Base-by-base conservation (phyloP, 345 rosid species). In the Capsella bursapastoris region DNA sequence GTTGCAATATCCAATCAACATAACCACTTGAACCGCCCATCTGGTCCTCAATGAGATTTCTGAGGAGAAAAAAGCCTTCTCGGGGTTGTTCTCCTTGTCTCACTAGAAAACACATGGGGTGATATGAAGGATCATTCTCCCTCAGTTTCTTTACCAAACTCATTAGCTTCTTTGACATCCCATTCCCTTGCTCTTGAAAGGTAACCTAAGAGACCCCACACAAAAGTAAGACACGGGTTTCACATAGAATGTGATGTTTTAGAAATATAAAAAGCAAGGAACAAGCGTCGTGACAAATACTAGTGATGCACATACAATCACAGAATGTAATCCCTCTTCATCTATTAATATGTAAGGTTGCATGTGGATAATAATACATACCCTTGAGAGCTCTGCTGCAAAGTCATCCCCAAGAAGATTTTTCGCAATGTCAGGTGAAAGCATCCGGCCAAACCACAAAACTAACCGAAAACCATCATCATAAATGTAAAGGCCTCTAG, bases 41-140 rank as follows among this genome's bases (percentile, higher is more conserved):
- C 83, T 82, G 96, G 78, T 92, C 97, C 81, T 96, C 99, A 22
- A 88, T 75, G 63, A 96, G 93, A 82, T 89, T 87, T 47, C 86
- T 72, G 51, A 90, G 96, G 27, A 96, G 87, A 77, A 90, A 82
- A 70, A 82, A 83, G 37, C 95, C 99, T 85, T 96, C 98, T 77
- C 97, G 86, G 35, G 98, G 98, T 79, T 96, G 99, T 66, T 96
- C 98, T 68, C 99, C 98, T 87, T 96, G 98, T 56, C 99, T 88
- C 14, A 92, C 93, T 51, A 92, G 93, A 70, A 83, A 79, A 62
- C 93, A 78, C 64, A 85, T 77, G 75, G 86, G 96, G 76, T 92
- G 81, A 77, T 88, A 90, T 2, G 97, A 89, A 59, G 74, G 85
- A 70, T 96, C 96, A 13, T 67, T 72, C 71, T 86, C 95, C 81